Percentiles rank a stretch among this genome's conserved stretches.
Conservation (phyloP, 768 basidiomycete species). For the Phylloporus sp. region DNA sequence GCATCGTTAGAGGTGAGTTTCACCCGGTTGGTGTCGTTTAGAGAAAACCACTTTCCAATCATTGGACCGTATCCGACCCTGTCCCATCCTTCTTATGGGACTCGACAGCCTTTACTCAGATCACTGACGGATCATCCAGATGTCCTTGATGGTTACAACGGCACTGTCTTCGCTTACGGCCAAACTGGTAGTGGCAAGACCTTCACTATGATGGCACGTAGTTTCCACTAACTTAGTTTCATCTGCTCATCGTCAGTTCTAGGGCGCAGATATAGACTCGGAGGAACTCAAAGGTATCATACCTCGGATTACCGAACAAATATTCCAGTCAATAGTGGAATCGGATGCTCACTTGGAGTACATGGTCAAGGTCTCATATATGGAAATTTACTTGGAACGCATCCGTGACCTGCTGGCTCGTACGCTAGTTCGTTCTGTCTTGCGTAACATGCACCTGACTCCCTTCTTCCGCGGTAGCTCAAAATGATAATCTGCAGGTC, state of each 20-base stretch:
- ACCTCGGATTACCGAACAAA: constrained; percentile 97
- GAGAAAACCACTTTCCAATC: background rate
- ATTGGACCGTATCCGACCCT: background rate
- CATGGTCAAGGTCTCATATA: constrained; percentile 98
- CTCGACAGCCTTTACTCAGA: background rate
- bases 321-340: constrained; percentile 95
- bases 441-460: constrained; percentile 4
- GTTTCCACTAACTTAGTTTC: constrained; percentile 1
- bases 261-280: constrained; percentile 98
- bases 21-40: constrained; percentile 1
- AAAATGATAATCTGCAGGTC: constrained; percentile 97
- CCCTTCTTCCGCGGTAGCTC: constrained; percentile 47
- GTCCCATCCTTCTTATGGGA: constrained; percentile 1
- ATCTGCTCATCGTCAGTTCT: constrained; percentile 7
- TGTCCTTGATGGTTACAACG: constrained; percentile 98
- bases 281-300: constrained; percentile 94
- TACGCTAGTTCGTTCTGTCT: constrained; percentile 40
- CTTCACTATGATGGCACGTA: constrained; percentile 94
- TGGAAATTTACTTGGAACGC: constrained; percentile 98
- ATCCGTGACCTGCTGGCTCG: constrained; percentile 94
- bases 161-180: constrained; percentile 96
- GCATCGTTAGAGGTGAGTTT: constrained; percentile 81
- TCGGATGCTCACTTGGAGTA: constrained; percentile 96
- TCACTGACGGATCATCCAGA: constrained; percentile 48
- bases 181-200: constrained; percentile 97